Evolutionary conservation across 129 eudicot genomes (phyloP).

Genomic region (carrot (Daucus carota)): DNA sequence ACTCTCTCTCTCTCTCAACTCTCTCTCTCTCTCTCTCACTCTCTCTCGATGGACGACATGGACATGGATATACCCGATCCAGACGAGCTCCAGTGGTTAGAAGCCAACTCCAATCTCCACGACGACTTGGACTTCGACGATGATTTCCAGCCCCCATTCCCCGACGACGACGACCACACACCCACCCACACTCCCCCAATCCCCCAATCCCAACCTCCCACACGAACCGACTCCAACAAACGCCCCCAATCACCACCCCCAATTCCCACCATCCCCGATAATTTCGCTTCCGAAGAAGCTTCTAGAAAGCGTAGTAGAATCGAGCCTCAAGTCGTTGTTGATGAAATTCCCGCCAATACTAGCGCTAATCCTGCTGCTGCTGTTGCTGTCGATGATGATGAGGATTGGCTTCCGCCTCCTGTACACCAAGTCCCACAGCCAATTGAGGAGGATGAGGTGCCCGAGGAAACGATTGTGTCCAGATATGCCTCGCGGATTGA

Average conservation of each 20-base stretch:
- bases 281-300: no score
- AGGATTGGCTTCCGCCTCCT: constrained; percentile 53
- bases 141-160: constrained; percentile 28
- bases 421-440: neutral
- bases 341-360: no score
- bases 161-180: constrained; percentile 9
- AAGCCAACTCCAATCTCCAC: constrained; percentile 44
- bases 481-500: constrained; percentile 62
- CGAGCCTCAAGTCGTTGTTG: neutral
- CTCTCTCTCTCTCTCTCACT: neutral
- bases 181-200: neutral
- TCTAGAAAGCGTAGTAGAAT: constrained; percentile 33
- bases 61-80: constrained; percentile 62
- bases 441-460: constrained; percentile 12
- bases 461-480: constrained; percentile 48
- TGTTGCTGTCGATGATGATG: constrained; percentile 20
- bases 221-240: neutral
- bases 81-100: constrained; percentile 82
- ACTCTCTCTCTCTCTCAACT: neutral
- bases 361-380: neutral
- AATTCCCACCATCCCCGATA: constrained; percentile 2
- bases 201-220: neutral
- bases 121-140: constrained; percentile 26
- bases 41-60: neutral
- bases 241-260: neutral